A percentile compares a stretch with the other conserved stretches of the same genome.
Evolutionary conservation across 805 yeast species (phyloP).

Genomic region (Babjeviella inositovora): DNA sequence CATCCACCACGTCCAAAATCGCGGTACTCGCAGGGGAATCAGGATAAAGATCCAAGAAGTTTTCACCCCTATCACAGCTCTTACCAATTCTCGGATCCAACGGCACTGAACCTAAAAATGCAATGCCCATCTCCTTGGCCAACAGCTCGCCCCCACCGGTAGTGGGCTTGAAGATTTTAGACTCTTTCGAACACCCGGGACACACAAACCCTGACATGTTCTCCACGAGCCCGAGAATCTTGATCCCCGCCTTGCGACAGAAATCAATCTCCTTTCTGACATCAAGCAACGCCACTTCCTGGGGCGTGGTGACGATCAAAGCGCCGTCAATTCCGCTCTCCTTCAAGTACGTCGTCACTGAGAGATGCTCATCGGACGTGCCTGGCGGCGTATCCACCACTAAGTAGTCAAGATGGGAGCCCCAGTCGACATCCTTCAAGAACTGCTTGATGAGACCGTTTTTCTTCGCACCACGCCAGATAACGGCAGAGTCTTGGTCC

Average conservation of each 20-base stretch:
- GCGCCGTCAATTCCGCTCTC: slow-evolving; percentile 95
- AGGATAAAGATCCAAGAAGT: slow-evolving; percentile 69
- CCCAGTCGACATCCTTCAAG: slow-evolving; percentile 93
- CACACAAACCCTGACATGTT: slow-evolving; percentile 99
- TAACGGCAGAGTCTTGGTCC: slow-evolving; percentile 80
- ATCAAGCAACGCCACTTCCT: slow-evolving; percentile 88
- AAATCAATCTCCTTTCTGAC: slow-evolving; percentile 94
- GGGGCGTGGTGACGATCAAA: slow-evolving; percentile 88
- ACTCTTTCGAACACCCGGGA: slow-evolving; percentile 83
- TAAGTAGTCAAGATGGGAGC: slow-evolving; percentile 58
- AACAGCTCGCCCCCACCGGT: slow-evolving; percentile 91
- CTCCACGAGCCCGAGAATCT: slow-evolving; percentile 80
- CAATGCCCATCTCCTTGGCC: slow-evolving; percentile 64
- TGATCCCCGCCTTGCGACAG: slow-evolving; percentile 81
- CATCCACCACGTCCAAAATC: slow-evolving; percentile 69
- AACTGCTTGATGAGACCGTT: slow-evolving; percentile 88
- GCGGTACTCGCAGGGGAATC: slow-evolving; percentile 91
- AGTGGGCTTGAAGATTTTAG: slow-evolving; percentile 82
- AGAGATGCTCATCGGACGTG: slow-evolving; percentile 91
- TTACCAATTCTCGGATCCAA: slow-evolving; percentile 89
- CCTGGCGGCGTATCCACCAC: slow-evolving; percentile 98
- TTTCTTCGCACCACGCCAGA: slow-evolving; percentile 97
- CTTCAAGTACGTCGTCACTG: slow-evolving; percentile 75
- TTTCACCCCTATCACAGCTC: slow-evolving; percentile 76
- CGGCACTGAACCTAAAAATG: slow-evolving; percentile 86